Conservation (phyloP, 768 basidiomycete genomes). For the Pisolithus microcarpus region DNA sequence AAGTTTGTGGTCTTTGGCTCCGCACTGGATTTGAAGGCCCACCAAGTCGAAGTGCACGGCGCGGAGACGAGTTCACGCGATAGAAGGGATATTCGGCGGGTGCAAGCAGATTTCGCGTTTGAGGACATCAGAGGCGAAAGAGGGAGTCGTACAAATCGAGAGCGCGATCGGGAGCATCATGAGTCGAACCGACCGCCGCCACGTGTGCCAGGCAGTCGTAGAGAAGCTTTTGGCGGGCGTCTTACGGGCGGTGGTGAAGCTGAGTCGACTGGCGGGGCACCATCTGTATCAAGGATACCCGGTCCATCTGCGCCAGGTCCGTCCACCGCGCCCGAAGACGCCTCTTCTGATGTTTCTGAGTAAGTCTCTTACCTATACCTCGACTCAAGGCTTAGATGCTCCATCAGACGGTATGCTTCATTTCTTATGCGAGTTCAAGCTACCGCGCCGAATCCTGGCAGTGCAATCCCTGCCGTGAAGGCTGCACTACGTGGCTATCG, state of each 20-base stretch:
- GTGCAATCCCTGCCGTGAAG: constrained; percentile 55
- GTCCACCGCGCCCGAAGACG: constrained; percentile 27
- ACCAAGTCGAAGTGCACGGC: constrained; percentile 81
- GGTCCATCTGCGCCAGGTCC: constrained; percentile 29
- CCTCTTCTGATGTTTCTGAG: constrained; percentile 52
- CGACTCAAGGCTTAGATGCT: background rate
- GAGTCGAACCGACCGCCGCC: constrained; percentile 17
- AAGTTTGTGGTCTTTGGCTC: constrained; percentile 96
- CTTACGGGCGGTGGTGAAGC: constrained; percentile 38
- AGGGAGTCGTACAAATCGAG: constrained; percentile 40
- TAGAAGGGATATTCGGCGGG: constrained; percentile 57
- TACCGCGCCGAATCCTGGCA: constrained; percentile 49
- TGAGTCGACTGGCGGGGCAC: constrained; percentile 10
- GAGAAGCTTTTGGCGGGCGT: constrained; percentile 56
- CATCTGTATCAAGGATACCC: constrained; percentile 15
- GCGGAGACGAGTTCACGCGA: constrained; percentile 65
- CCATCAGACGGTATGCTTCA: constrained; percentile 53
- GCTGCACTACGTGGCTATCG: constrained; percentile 76
- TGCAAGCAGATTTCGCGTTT: constrained; percentile 63
- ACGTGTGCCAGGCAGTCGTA: constrained; percentile 36
- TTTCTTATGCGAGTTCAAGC: constrained; percentile 59
- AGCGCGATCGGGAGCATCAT: constrained; percentile 44
- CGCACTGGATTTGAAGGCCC: constrained; percentile 82
- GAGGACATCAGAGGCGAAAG: constrained; percentile 45
- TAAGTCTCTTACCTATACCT: constrained; percentile 26